phyloP scores from a whole-genome alignment of 108 stramenopile species.

The Pseudonitzschia multistriata region DNA sequence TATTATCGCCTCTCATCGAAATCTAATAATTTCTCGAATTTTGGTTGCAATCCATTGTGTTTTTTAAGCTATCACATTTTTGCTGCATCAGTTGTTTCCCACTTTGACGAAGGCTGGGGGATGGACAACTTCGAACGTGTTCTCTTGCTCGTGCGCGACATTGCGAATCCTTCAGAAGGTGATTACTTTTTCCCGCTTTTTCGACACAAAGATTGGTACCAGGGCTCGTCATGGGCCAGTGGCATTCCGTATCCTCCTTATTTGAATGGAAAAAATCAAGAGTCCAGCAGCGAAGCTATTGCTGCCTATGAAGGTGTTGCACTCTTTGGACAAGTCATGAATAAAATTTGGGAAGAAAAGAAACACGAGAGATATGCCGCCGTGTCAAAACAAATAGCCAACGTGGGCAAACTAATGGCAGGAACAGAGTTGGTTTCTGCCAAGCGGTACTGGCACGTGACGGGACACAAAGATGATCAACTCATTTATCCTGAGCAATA shows the following conservation, averaged over 20 bases:
- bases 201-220: conserved; percentile 86
- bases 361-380: conserved; percentile 42
- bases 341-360: conserved; percentile 19
- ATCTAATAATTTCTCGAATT: not conserved
- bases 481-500: conserved; percentile 58
- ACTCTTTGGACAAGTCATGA: conserved; percentile 82
- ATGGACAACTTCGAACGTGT: conserved; percentile 76
- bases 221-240: conserved; percentile 89
- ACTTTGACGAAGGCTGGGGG: conserved; percentile 86
- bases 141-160: conserved; percentile 79
- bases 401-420: conserved; percentile 68
- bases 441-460: conserved; percentile 90
- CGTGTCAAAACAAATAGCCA: conserved; percentile 47
- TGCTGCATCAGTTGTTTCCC: conserved; percentile 85
- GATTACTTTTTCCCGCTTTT: conserved; percentile 84
- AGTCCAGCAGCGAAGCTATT: conserved; percentile 91
- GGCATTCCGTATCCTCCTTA: conserved; percentile 79
- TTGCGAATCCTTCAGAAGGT: conserved; percentile 83
- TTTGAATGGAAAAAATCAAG: conserved; percentile 93
- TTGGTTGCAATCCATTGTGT: conserved; percentile 19
- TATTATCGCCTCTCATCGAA: not conserved
- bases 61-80: conserved; percentile 73
- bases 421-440: conserved; percentile 83
- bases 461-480: conserved; percentile 28
- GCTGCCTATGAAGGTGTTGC: conserved; percentile 92